Evolutionary conservation across 768 basidiomycete species (phyloP).

Genomic region (Lyophyllum shimeji): DNA sequence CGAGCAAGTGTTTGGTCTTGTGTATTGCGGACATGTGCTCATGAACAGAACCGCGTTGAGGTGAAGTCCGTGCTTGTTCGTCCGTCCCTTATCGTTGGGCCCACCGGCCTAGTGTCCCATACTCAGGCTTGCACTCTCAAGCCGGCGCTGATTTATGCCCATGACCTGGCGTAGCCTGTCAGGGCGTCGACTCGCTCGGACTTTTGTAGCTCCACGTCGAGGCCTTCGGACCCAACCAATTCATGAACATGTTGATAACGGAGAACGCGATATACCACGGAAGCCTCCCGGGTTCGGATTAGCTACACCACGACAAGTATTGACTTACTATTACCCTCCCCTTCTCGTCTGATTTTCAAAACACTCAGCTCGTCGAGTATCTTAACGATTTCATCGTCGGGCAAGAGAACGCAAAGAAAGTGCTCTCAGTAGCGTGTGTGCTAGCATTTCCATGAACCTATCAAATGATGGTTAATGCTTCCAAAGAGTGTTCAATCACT

Average conservation of each 20-base stretch:
- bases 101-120: background rate
- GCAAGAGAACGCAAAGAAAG: conserved; percentile 91
- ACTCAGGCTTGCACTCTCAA: background rate
- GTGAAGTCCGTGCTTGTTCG: background rate
- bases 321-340: background rate
- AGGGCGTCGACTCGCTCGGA: conserved; percentile 24
- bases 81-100: background rate
- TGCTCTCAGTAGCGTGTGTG: conserved; percentile 89
- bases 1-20: conserved; percentile 10
- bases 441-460: background rate
- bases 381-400: conserved; percentile 90
- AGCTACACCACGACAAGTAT: conserved; percentile 59
- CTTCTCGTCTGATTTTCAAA: background rate
- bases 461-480: conserved; percentile 1
- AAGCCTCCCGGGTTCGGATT: conserved; percentile 46
- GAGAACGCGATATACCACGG: conserved; percentile 30
- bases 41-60: too few species aligned
- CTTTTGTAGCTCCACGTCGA: conserved; percentile 28
- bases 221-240: conserved; percentile 58
- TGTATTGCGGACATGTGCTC: conserved; percentile 6
- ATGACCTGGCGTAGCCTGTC: conserved; percentile 18
- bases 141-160: background rate
- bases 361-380: conserved; percentile 73
- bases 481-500: conserved; percentile 89
- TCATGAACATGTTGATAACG: conserved; percentile 37